Conservation (phyloP, 2,329 filamentous ascomycete genomes). For the Pseudogymnoascus sp. region DNA sequence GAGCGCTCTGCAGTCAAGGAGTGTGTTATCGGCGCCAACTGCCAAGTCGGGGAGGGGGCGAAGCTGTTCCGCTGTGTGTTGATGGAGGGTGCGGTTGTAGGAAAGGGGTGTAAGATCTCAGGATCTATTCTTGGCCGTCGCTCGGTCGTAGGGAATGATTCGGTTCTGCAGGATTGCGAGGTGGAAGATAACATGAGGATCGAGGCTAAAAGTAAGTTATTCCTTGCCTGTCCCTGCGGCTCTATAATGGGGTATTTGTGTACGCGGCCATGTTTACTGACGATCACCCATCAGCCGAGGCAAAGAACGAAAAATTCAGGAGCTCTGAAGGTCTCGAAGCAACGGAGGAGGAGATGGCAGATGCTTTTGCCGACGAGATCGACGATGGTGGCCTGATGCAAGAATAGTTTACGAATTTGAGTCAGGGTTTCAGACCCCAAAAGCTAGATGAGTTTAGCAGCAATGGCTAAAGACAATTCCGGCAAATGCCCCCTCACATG, state of each 20-base stretch:
- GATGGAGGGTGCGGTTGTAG: conserved; percentile 86
- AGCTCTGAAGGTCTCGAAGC: conserved; percentile 58
- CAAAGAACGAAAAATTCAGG: conserved; percentile 61
- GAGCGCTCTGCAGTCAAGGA: conserved; percentile 91
- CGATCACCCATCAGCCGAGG: conserved; percentile 43
- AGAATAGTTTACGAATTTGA: background rate
- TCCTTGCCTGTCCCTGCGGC: background rate
- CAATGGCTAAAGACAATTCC: background rate
- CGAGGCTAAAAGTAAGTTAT: conserved; percentile 61
- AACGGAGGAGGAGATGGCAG: conserved; percentile 53
- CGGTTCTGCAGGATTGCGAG: conserved; percentile 78
- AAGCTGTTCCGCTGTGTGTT: conserved; percentile 80
- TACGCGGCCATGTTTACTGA: conserved; percentile 18
- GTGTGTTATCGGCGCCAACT: conserved; percentile 77
- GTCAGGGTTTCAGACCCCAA: background rate
- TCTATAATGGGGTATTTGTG: background rate
- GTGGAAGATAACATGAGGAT: conserved; percentile 84
- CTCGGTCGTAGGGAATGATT: conserved; percentile 74
- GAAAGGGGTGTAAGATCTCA: conserved; percentile 74
- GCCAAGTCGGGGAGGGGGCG: conserved; percentile 77
- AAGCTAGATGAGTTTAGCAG: background rate
- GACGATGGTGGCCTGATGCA: conserved; percentile 6
- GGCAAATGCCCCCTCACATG: background rate
- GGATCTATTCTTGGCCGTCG: conserved; percentile 79
- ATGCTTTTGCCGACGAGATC: conserved; percentile 29